A percentile compares a stretch with the other conserved stretches of the same genome.
Conservation (phyloP, 2,329 filamentous ascomycete species). For the Aaosphaeria arxii region DNA sequence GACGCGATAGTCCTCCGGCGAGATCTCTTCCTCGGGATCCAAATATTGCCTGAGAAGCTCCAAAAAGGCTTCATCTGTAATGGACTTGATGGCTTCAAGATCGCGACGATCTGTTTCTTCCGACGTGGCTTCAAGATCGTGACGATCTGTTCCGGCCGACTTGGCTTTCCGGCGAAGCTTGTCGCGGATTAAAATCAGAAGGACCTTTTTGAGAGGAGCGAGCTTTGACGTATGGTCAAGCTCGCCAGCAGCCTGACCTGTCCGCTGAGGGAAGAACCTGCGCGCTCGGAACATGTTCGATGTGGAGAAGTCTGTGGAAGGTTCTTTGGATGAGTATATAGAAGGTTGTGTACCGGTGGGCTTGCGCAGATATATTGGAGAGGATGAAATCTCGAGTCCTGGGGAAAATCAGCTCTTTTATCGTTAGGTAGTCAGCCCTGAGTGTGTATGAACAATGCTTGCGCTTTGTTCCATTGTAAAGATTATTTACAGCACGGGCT, state of each 20-base stretch:
- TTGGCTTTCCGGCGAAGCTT: background rate
- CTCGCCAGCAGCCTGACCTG: background rate
- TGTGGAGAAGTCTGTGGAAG: background rate
- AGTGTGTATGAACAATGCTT: no score
- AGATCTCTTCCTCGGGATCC: background rate
- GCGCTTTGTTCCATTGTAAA: no score
- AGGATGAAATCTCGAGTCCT: no score
- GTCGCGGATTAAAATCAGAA: background rate
- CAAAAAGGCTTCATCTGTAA: background rate
- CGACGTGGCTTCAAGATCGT: background rate
- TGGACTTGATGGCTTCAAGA: background rate
- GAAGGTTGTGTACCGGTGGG: background rate
- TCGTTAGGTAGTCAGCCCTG: no score
- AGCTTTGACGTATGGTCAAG: background rate
- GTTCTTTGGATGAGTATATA: background rate
- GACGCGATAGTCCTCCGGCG: background rate
- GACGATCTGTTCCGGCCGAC: background rate
- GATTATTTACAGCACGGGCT: no score
- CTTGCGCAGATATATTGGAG: background rate
- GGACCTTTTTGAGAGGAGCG: background rate
- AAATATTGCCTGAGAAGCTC: background rate
- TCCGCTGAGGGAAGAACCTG: background rate
- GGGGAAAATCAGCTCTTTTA: no score
- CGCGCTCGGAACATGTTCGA: background rate
- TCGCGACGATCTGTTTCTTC: background rate